Conservation (phyloP, 768 basidiomycete species). For the Neoboletus subvelutipes region DNA sequence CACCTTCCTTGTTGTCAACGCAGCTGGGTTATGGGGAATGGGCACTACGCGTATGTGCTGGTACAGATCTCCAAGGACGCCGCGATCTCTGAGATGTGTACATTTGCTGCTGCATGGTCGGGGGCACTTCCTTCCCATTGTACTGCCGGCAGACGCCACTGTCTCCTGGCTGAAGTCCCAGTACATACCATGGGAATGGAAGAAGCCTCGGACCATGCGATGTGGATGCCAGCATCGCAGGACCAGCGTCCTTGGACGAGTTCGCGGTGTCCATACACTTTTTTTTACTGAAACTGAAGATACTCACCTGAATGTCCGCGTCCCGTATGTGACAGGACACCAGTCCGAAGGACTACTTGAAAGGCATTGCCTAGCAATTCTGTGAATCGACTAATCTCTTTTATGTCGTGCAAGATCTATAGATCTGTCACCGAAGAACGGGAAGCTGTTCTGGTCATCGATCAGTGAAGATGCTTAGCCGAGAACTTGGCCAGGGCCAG, state of each 20-base stretch:
- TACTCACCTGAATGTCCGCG: conserved; percentile 4
- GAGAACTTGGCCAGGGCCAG: not conserved
- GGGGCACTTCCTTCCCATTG: conserved; percentile 38
- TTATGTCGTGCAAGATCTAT: not conserved
- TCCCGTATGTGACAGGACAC: not conserved
- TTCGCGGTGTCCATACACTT: not conserved
- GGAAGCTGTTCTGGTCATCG: not conserved
- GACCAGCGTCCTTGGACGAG: conserved; percentile 20
- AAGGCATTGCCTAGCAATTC: not conserved
- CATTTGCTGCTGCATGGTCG: conserved; percentile 35
- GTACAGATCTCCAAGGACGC: conserved; percentile 6
- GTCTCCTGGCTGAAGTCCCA: conserved; percentile 30
- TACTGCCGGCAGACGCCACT: conserved; percentile 33
- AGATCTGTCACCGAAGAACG: conserved; percentile 2
- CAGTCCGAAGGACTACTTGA: conserved; percentile 10
- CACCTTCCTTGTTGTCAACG: conserved; percentile 4
- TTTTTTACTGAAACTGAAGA: not conserved
- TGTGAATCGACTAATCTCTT: conserved; percentile 1
- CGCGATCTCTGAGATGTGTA: conserved; percentile 22
- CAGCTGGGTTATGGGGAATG: conserved; percentile 21
- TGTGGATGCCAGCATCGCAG: conserved; percentile 24
- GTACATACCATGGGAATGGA: conserved; percentile 61
- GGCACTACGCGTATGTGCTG: not conserved
- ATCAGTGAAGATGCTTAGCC: not conserved
- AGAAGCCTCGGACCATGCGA: conserved; percentile 44